Evolutionary conservation across 108 stramenopile genomes (phyloP).

Genomic region (Cafeteria roenbergensis): DNA sequence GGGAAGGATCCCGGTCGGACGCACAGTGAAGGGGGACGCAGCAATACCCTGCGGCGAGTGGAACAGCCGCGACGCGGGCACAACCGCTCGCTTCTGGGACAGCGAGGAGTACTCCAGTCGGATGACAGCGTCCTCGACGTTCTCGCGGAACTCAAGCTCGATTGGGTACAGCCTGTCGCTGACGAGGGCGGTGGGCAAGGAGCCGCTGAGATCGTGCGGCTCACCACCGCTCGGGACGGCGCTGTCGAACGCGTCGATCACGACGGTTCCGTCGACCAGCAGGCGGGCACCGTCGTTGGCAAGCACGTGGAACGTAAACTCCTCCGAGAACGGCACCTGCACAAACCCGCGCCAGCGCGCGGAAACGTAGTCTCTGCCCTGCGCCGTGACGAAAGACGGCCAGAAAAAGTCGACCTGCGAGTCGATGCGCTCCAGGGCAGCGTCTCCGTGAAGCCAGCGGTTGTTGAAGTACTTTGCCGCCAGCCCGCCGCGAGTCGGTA

Average conservation of each 20-base stretch:
- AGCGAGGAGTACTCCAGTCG: conserved; percentile 51
- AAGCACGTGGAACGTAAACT: conserved; percentile 40
- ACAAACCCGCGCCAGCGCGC: conserved; percentile 59
- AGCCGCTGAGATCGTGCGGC: too few relatives aligned
- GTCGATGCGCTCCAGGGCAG: conserved; percentile 45
- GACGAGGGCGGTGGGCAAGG: too few relatives aligned
- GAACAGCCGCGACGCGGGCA: conserved; percentile 46
- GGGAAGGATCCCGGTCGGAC: conserved; percentile 36
- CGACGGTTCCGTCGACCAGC: conserved; percentile 48
- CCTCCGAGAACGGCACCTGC: conserved; percentile 50
- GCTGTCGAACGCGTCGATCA: conserved; percentile 55
- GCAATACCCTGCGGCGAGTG: conserved; percentile 42
- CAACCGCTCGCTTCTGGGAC: conserved; percentile 35
- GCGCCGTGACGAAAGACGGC: conserved; percentile 41
- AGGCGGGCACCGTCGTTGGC: conserved; percentile 60
- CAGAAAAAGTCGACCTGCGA: conserved; percentile 51
- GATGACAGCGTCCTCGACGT: conserved; percentile 52
- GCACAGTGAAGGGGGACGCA: conserved; percentile 55
- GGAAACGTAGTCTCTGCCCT: conserved; percentile 54
- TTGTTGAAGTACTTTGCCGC: conserved; percentile 64
- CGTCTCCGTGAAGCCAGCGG: conserved; percentile 49
- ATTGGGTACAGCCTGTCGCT: conserved; percentile 62
- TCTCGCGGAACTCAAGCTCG: conserved; percentile 57
- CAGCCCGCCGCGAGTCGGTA: conserved; percentile 47
- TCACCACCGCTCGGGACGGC: too few relatives aligned